Conservation (phyloP, 192 early-diverging fungal genomes). For the Entomortierella parvispora region DNA sequence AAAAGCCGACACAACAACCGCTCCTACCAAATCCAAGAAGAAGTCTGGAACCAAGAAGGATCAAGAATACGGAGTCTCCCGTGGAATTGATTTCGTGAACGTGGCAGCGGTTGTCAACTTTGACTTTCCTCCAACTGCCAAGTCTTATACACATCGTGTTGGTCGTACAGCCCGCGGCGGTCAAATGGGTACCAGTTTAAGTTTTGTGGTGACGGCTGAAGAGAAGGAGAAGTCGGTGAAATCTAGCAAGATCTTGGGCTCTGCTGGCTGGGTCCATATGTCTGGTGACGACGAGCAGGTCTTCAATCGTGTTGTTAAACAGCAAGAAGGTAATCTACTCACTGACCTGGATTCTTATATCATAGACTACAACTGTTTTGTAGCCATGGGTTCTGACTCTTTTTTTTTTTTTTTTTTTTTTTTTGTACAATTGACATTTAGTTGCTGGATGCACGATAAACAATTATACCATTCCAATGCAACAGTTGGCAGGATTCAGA, state of each 20-base stretch:
- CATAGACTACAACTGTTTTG: too few relatives aligned
- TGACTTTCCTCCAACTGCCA: slow-evolving; percentile 89
- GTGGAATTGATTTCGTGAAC: slow-evolving; percentile 95
- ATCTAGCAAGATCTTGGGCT: slow-evolving; percentile 26
- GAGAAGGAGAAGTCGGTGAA: slow-evolving; percentile 42
- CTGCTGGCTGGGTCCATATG: slow-evolving; percentile 39
- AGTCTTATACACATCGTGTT: slow-evolving; percentile 92
- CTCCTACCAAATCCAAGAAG: slow-evolving; percentile 51
- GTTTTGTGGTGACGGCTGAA: slow-evolving; percentile 78
- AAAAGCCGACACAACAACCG: slow-evolving; percentile 30
- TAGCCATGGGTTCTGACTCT: background rate
- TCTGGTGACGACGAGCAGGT: slow-evolving; percentile 70
- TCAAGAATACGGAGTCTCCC: slow-evolving; percentile 93
- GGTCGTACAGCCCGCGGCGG: slow-evolving; percentile 96
- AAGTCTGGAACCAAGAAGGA: slow-evolving; percentile 67
- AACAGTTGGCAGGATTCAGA: slow-evolving; percentile 88
- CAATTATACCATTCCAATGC: slow-evolving; percentile 90
- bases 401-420: background rate
- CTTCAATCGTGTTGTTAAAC: slow-evolving; percentile 77
- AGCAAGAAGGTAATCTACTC: slow-evolving; percentile 65
- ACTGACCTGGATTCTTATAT: too few relatives aligned
- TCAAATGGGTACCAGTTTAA: slow-evolving; percentile 87
- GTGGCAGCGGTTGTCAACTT: slow-evolving; percentile 97
- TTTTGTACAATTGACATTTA: slow-evolving; percentile 5
- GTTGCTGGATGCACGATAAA: slow-evolving; percentile 62